These are phyloP conservation scores for Aspergillus amoenus DNA, from an alignment of 2,329 filamentous ascomycete genomes.

Conservation along the genomic window DNA sequence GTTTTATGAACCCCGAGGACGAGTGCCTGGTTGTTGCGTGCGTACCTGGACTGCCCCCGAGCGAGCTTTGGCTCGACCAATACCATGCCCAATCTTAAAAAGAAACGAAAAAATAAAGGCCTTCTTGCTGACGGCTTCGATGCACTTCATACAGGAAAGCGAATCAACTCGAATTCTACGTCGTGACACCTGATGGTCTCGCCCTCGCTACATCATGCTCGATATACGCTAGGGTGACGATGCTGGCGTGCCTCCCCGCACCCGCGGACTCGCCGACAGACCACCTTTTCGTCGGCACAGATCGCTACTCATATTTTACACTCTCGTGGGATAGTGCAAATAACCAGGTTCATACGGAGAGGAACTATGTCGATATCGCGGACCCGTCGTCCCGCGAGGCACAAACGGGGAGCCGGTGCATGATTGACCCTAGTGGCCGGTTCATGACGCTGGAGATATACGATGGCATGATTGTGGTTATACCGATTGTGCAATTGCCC, in stretches of 20 bases:
- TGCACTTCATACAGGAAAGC: conserved; percentile 60
- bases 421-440: conserved; percentile 75
- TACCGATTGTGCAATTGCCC: conserved; percentile 59
- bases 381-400: conserved; percentile 68
- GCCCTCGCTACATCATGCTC: conserved; percentile 66
- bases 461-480: conserved; percentile 65
- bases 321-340: conserved; percentile 71
- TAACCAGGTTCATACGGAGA: conserved; percentile 55
- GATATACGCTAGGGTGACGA: conserved; percentile 82
- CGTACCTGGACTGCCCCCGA: conserved; percentile 36
- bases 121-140: conserved; percentile 9
- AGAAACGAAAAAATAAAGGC: too few relatives aligned
- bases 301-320: conserved; percentile 88
- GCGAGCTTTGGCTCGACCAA: neutral
- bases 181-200: conserved; percentile 60
- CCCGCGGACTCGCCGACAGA: conserved; percentile 74
- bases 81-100: neutral
- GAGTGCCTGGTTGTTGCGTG: conserved; percentile 88
- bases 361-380: conserved; percentile 60
- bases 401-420: conserved; percentile 77
- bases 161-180: conserved; percentile 84
- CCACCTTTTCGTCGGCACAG: conserved; percentile 88
- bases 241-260: conserved; percentile 59
- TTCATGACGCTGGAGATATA: conserved; percentile 68
- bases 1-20: conserved; percentile 70